Conservation (phyloP, 345 rosid genomes). For the Citrus reticulata region DNA sequence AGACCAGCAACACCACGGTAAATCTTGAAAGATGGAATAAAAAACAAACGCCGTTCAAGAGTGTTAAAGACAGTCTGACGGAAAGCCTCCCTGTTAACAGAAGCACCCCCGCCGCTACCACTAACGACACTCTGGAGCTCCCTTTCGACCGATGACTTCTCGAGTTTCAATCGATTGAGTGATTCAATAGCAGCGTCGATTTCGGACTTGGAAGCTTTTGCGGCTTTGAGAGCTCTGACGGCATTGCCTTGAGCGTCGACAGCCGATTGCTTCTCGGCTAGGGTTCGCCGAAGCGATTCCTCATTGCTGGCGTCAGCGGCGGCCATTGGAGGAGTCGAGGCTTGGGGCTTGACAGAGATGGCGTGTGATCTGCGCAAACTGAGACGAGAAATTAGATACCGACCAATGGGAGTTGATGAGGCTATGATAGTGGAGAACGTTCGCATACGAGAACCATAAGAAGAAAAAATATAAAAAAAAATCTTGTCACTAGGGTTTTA, state of each 20-base stretch:
- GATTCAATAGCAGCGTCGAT: slow-evolving; percentile 73
- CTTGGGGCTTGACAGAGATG: slow-evolving; percentile 1
- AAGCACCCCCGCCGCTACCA: slow-evolving; percentile 36
- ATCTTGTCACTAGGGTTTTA: slow-evolving; percentile 23
- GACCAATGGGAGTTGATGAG: slow-evolving; percentile 30
- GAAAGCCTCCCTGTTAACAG: slow-evolving; percentile 65
- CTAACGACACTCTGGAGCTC: slow-evolving; percentile 54
- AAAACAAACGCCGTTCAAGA: slow-evolving; percentile 78
- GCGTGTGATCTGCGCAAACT: slow-evolving; percentile 13
- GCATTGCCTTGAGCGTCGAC: slow-evolving; percentile 71
- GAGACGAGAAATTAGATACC: slow-evolving; percentile 9
- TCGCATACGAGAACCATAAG: slow-evolving; percentile 31
- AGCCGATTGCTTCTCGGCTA: slow-evolving; percentile 59
- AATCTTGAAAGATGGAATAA: slow-evolving; percentile 80
- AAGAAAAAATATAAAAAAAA: too few relatives aligned
- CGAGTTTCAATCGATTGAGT: slow-evolving; percentile 59
- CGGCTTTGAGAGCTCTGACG: slow-evolving; percentile 73
- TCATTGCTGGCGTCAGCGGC: slow-evolving; percentile 40
- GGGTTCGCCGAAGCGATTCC: slow-evolving; percentile 58
- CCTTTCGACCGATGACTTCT: slow-evolving; percentile 70
- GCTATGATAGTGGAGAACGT: slow-evolving; percentile 20
- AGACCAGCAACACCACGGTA: slow-evolving; percentile 93
- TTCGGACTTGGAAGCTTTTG: slow-evolving; percentile 46
- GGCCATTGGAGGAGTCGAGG: slow-evolving; percentile 36
- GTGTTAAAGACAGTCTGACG: slow-evolving; percentile 74